These are phyloP conservation scores for Citrullus mucosospermus DNA, from an alignment of 306 rosid species.

Conservation along the genomic window DNA sequence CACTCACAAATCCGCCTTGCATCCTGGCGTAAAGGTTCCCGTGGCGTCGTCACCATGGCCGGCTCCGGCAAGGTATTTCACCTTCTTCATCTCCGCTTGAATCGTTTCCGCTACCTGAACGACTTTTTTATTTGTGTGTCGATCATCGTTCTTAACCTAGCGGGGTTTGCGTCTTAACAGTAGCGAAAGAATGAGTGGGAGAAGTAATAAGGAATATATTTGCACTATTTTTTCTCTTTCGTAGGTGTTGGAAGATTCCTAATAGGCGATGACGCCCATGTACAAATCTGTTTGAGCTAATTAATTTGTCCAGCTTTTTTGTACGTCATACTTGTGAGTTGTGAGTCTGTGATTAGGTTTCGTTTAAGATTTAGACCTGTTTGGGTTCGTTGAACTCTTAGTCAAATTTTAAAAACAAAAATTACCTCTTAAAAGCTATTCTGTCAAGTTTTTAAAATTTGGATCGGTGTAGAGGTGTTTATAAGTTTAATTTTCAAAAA, in stretches of 20 bases:
- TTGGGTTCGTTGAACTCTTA: too few species aligned
- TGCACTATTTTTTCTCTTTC: not conserved
- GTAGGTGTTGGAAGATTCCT: not conserved
- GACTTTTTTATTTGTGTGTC: not conserved
- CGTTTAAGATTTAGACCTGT: not conserved
- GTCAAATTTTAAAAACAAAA: too few species aligned
- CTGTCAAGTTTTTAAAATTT: too few species aligned
- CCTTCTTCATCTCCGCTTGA: not conserved
- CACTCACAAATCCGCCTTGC: constrained; percentile 55
- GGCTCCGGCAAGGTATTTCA: constrained; percentile 66
- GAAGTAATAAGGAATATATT: not conserved
- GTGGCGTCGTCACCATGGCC: constrained; percentile 69
- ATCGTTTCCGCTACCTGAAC: not conserved
- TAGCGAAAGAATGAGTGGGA: not conserved
- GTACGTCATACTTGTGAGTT: not conserved
- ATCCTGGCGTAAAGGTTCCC: constrained; percentile 44
- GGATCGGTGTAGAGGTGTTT: too few species aligned
- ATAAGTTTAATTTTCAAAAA: too few species aligned
- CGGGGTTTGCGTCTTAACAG: not conserved
- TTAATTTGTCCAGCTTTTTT: not conserved
- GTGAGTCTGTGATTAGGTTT: not conserved
- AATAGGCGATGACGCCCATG: not conserved
- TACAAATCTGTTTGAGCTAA: not conserved
- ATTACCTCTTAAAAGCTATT: too few species aligned
- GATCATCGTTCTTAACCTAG: not conserved